These are phyloP conservation scores for Dentipellis fragilis DNA, from an alignment of 768 basidiomycete species.

Conservation along the genomic window DNA sequence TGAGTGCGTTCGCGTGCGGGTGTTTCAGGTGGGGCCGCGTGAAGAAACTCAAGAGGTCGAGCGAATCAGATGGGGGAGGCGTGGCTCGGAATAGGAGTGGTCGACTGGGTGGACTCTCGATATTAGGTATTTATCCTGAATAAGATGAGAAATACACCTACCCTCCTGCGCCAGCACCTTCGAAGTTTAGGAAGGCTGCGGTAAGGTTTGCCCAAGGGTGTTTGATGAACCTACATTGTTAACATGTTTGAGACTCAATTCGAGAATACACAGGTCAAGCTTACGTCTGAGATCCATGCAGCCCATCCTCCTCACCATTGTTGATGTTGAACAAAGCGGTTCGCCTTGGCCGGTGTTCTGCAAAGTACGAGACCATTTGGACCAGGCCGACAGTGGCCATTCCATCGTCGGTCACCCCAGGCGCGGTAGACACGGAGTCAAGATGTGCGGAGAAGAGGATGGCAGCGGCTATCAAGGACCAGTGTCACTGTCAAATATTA, in stretches of 20 bases:
- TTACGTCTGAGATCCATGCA: conserved; percentile 64
- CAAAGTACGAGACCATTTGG: conserved; percentile 43
- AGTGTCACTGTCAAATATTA: neutral
- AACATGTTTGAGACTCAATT: neutral
- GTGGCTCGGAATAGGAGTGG: conserved; percentile 71
- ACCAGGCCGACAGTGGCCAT: conserved; percentile 62
- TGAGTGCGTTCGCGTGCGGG: conserved; percentile 65
- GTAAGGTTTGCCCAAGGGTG: conserved; percentile 68
- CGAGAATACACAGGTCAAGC: conserved; percentile 11
- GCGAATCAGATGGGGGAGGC: conserved; percentile 20
- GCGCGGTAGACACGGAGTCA: conserved; percentile 69
- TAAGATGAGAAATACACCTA: conserved; percentile 20
- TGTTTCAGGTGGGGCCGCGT: conserved; percentile 34
- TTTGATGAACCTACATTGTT: conserved; percentile 42
- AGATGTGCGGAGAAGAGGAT: conserved; percentile 76
- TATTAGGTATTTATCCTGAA: neutral
- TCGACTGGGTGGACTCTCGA: conserved; percentile 34
- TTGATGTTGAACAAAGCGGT: conserved; percentile 79
- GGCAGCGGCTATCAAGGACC: conserved; percentile 21
- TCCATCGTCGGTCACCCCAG: conserved; percentile 71
- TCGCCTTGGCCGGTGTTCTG: conserved; percentile 36
- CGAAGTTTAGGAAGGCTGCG: conserved; percentile 68
- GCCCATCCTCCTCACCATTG: conserved; percentile 74
- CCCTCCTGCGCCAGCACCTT: conserved; percentile 77
- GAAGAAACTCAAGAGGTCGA: conserved; percentile 46